Base-by-base conservation (phyloP, 2,329 filamentous ascomycete species). In the Pseudohalonectria lignicola region DNA sequence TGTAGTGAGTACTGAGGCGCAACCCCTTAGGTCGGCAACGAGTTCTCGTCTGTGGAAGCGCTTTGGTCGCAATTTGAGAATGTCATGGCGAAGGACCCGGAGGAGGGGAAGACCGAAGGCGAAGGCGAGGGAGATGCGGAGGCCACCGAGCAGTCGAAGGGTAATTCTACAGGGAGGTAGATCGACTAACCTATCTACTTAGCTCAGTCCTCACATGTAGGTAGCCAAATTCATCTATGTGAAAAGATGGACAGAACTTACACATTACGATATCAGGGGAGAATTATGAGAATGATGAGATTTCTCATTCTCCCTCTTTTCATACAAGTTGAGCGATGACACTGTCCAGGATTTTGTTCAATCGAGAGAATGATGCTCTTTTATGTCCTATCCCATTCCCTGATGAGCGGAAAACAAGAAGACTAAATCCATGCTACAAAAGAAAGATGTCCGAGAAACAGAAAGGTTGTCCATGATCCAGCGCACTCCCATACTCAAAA, bases 51-150 rank as follows among this genome's bases (percentile, higher is more conserved):
- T 4, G 92, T 98, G 31, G 92, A 98, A 60, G 87, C 86, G 21
- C 71, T 98, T 13, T 98, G 92, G 92, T 93, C 85, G 29, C 86
- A 94, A 53, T 96, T 98, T 54, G 92, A 98, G 63, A 84, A 81
- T 48, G 88, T 96, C 49, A 96, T 95, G 88, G 85, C 76, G 8
- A 85, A 82, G 52, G 35, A 49, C 26, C 43, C 45, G 37, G 51
- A 52, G 13, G 57, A 55, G 21, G 49, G 45, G n/a, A 48, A 55
- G 29, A 50, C 53, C 3, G 45, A 54, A 15, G 52, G 46, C 11
- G 47, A 52, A 13, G 45, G 20, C n/a, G 34, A 34, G 28, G 34
- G 21, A 6, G 29, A 39, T 7, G 28, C 19, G 6, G 16, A 28
- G 9, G n/a, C 20, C 25, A 30, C 20, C 35, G 15, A 18, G 31